phyloP scores from a whole-genome alignment of 139 green algal species.

The Pseudopediastrum boryanum region DNA sequence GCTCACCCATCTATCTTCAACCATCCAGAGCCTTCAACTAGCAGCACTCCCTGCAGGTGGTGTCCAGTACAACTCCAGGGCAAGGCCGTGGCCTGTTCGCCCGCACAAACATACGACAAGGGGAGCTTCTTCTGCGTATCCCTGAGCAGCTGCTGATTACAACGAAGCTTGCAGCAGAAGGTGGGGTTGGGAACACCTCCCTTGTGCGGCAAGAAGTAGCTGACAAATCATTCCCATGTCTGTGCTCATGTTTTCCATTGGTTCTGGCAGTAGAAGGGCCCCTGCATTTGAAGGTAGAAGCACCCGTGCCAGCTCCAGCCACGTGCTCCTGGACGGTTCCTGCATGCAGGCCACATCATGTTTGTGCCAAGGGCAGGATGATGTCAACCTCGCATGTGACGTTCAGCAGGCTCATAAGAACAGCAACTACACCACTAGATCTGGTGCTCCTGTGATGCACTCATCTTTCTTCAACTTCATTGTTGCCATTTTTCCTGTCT shows the following conservation, averaged over 20 bases:
- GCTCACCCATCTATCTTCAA: too few relatives aligned
- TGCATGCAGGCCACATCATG: neutral
- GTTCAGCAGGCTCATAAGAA: too few relatives aligned
- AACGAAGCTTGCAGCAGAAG: constrained; percentile 41
- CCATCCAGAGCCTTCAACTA: too few relatives aligned
- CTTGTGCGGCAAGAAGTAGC: neutral
- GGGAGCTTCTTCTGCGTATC: constrained; percentile 58
- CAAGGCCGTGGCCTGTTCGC: constrained; percentile 66
- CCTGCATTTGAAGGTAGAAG: neutral
- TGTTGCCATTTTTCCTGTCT: neutral
- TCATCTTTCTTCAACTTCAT: neutral
- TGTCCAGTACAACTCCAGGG: too few relatives aligned
- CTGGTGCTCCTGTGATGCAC: neutral
- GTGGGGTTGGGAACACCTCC: constrained; percentile 14
- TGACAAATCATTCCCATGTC: too few relatives aligned
- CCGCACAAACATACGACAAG: constrained; percentile 33
- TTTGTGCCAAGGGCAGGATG: too few relatives aligned
- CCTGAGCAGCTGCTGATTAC: constrained; percentile 58
- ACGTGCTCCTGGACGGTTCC: neutral
- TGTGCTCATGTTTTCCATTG: too few relatives aligned
- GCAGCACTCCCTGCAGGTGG: too few relatives aligned
- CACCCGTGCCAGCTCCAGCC: too few relatives aligned
- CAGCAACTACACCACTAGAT: neutral
- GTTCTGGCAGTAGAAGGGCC: constrained; percentile 22
- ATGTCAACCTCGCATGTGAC: too few relatives aligned